Conservation (phyloP, 163 green algal species). For the Scenedesmus sp. region DNA sequence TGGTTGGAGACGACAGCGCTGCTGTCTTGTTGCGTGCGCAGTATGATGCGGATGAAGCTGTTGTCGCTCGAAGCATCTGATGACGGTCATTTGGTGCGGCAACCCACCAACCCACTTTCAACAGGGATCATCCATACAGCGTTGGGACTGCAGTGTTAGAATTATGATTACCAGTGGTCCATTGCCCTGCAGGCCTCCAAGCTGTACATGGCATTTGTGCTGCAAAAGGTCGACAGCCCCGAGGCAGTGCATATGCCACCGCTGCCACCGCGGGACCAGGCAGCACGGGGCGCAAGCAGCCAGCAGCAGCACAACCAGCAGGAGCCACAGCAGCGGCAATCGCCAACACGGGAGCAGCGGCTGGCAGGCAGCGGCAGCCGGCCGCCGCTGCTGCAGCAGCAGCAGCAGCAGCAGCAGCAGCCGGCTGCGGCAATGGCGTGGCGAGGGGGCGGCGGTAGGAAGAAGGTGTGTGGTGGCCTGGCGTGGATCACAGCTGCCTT, state of each 20-base stretch:
- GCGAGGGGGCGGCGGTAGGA: neutral
- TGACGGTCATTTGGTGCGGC: too few relatives aligned
- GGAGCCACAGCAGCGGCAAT: neutral
- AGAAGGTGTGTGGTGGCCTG: neutral
- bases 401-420: neutral
- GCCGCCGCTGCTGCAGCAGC: neutral
- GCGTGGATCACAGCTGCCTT: neutral
- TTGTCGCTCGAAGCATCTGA: too few relatives aligned
- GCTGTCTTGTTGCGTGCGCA: neutral
- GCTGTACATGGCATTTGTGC: slow-evolving; percentile 54
- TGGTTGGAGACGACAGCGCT: neutral
- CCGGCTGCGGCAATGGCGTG: neutral
- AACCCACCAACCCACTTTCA: too few relatives aligned
- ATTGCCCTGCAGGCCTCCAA: slow-evolving; percentile 32
- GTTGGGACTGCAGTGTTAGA: too few relatives aligned
- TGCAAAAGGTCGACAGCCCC: slow-evolving; percentile 45
- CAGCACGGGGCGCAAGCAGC: neutral
- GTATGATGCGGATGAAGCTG: neutral
- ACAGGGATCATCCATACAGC: too few relatives aligned
- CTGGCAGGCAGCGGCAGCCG: neutral
- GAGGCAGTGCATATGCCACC: neutral
- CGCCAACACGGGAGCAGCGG: slow-evolving; percentile 29
- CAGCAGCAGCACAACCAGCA: neutral
- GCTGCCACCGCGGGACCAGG: neutral
- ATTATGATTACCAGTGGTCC: too few relatives aligned